Conservation (phyloP, 2,329 filamentous ascomycete species). For the Arthrobotrys sinensis region DNA sequence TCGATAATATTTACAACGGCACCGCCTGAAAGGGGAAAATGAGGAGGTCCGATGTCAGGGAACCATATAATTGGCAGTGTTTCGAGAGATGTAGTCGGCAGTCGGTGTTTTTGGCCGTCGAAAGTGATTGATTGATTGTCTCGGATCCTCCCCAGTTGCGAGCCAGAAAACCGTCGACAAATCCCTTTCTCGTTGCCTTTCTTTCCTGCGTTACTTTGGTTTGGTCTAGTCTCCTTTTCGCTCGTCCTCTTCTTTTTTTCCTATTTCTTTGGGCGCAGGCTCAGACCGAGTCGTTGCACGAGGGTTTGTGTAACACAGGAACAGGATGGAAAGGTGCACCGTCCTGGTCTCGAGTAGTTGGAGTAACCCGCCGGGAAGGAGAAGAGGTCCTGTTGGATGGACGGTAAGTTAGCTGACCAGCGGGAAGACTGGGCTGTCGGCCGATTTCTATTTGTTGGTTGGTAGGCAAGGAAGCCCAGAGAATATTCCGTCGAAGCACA, state of each 20-base stretch:
- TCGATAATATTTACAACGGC: slow-evolving; percentile 58
- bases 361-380: slow-evolving; percentile 52
- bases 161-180: slow-evolving; percentile 46
- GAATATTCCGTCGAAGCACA: slow-evolving; percentile 60
- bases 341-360: slow-evolving; percentile 36
- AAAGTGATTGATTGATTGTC: slow-evolving; percentile 46
- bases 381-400: slow-evolving; percentile 34
- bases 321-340: slow-evolving; percentile 30
- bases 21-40: slow-evolving; percentile 29
- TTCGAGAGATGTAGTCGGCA: slow-evolving; percentile 18
- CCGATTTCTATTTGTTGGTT: slow-evolving; percentile 26
- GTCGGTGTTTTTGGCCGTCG: slow-evolving; percentile 15
- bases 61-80: slow-evolving; percentile 46
- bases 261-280: slow-evolving; percentile 22
- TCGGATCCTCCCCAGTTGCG: slow-evolving; percentile 43
- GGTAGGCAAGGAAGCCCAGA: slow-evolving; percentile 40
- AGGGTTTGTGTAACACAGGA: slow-evolving; percentile 58
- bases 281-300: slow-evolving; percentile 50
- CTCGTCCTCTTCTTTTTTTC: slow-evolving; percentile 13
- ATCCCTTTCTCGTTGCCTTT: slow-evolving; percentile 7
- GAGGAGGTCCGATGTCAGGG: slow-evolving; percentile 35
- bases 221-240: slow-evolving; percentile 19
- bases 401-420: slow-evolving; percentile 36
- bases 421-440: slow-evolving; percentile 30
- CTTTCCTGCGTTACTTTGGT: slow-evolving; percentile 15